These are phyloP conservation scores for Ascochyta fabae DNA, from an alignment of 2,329 filamentous ascomycete species.

Conservation along the genomic window DNA sequence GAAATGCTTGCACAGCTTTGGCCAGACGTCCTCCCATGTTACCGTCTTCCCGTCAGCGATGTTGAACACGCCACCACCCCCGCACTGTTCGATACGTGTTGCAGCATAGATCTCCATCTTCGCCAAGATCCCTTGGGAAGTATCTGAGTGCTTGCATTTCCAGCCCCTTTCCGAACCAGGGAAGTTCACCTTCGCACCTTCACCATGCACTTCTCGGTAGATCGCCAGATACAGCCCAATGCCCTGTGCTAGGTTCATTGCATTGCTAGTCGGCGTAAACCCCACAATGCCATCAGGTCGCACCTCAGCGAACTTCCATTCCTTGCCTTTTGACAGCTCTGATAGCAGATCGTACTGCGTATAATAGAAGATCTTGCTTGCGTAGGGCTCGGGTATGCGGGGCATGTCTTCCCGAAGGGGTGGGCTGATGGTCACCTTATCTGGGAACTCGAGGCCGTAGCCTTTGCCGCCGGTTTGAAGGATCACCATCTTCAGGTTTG, in stretches of 20 bases:
- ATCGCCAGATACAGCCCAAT: conserved; percentile 50
- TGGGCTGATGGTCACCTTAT: conserved; percentile 1
- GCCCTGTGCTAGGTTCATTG: conserved; percentile 46
- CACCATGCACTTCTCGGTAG: conserved; percentile 48
- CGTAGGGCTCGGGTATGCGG: conserved; percentile 35
- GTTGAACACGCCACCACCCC: conserved; percentile 49
- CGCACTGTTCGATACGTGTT: conserved; percentile 35
- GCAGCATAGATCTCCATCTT: conserved; percentile 52
- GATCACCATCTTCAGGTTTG: neutral
- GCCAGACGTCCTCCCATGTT: conserved; percentile 55
- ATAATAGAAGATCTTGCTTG: conserved; percentile 51
- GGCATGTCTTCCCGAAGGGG: neutral
- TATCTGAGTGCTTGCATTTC: conserved; percentile 47
- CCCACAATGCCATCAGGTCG: conserved; percentile 53
- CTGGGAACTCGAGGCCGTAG: conserved; percentile 1
- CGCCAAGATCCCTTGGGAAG: conserved; percentile 50
- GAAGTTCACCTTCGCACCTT: conserved; percentile 47
- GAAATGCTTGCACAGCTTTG: conserved; percentile 54
- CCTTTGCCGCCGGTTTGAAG: conserved; percentile 9
- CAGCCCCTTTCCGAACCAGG: conserved; percentile 49
- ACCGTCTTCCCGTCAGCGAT: conserved; percentile 49
- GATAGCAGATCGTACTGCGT: conserved; percentile 50
- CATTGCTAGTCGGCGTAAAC: conserved; percentile 51
- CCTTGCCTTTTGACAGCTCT: conserved; percentile 43
- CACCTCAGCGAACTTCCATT: conserved; percentile 51